Percentiles rank a stretch among this genome's conserved stretches.
Evolutionary conservation across 768 basidiomycete genomes (phyloP).

Genomic region (Boletus vinaceobasis): DNA sequence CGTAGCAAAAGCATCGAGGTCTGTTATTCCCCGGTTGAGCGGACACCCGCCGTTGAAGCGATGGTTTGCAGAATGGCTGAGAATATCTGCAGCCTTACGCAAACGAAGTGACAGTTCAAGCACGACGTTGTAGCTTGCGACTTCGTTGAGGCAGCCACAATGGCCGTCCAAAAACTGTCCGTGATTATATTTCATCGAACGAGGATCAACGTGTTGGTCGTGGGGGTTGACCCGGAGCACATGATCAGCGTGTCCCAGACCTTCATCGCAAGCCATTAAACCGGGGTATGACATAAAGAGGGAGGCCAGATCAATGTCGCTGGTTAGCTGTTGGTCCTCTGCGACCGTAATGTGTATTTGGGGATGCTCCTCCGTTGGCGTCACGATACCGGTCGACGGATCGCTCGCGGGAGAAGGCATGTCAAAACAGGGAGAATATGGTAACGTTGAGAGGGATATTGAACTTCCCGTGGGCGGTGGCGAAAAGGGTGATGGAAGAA

Average conservation of each 20-base stretch:
- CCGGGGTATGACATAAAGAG: conserved; percentile 38
- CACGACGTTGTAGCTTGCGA: conserved; percentile 51
- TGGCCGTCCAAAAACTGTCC: conserved; percentile 32
- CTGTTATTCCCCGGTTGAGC: conserved; percentile 44
- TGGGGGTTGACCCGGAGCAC: neutral
- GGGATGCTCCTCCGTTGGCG: conserved; percentile 45
- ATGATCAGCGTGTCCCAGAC: conserved; percentile 8
- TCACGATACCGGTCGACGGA: conserved; percentile 36
- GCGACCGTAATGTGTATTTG: conserved; percentile 30
- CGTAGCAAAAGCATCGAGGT: conserved; percentile 53
- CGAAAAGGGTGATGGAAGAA: conserved; percentile 31
- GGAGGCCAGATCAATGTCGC: conserved; percentile 42
- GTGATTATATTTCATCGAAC: conserved; percentile 14
- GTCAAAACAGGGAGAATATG: conserved; percentile 18
- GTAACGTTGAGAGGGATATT: conserved; percentile 7
- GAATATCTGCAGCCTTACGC: conserved; percentile 54
- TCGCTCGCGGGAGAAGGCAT: conserved; percentile 26
- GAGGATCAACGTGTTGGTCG: conserved; percentile 4
- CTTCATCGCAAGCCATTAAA: conserved; percentile 17
- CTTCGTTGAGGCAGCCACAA: conserved; percentile 59
- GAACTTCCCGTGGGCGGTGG: conserved; percentile 31
- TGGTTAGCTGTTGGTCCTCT: conserved; percentile 24
- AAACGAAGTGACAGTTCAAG: conserved; percentile 65
- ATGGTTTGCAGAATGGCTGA: conserved; percentile 46
- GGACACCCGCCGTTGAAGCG: conserved; percentile 30